These are phyloP conservation scores for Ophiocordyceps camponoti-floridani DNA, from an alignment of 2,329 filamentous ascomycete genomes.

Conservation along the genomic window DNA sequence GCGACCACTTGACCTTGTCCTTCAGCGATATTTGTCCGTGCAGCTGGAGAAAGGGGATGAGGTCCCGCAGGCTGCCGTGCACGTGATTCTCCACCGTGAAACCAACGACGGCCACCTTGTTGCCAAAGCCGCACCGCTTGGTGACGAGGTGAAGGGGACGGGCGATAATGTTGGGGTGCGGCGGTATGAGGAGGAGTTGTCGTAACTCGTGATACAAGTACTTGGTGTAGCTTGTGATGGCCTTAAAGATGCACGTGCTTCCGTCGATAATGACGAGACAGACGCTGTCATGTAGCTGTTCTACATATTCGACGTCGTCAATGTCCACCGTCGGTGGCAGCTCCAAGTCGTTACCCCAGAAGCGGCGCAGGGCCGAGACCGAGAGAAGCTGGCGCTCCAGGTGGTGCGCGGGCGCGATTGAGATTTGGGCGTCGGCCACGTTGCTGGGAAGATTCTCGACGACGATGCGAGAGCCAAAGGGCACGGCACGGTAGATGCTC, in stretches of 20 bases:
- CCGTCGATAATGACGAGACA: constrained; percentile 29
- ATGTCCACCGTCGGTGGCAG: constrained; percentile 32
- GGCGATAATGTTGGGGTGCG: constrained; percentile 34
- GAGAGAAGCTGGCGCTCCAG: constrained; percentile 34
- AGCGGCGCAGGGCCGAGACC: constrained; percentile 17
- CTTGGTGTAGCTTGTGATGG: constrained; percentile 36
- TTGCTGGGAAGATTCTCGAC: constrained; percentile 31
- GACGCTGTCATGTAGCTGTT: constrained; percentile 40
- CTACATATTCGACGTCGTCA: constrained; percentile 26
- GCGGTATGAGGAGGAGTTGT: constrained; percentile 30
- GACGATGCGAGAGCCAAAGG: constrained; percentile 40
- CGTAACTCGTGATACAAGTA: constrained; percentile 44
- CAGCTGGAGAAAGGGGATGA: constrained; percentile 30
- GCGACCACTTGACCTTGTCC: constrained; percentile 34
- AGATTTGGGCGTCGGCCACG: constrained; percentile 25
- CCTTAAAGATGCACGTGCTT: constrained; percentile 35
- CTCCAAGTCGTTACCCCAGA: constrained; percentile 23
- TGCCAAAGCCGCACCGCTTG: constrained; percentile 36
- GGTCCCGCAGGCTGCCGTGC: constrained; percentile 36
- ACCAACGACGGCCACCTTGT: constrained; percentile 34
- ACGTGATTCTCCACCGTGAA: constrained; percentile 37
- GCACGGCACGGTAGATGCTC: constrained; percentile 23
- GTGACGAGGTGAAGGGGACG: constrained; percentile 34
- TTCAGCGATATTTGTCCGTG: constrained; percentile 21
- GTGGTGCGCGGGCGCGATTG: constrained; percentile 29